Base-by-base conservation (phyloP, 2,329 filamentous ascomycete genomes). In the Phyllosticta capitalensis region DNA sequence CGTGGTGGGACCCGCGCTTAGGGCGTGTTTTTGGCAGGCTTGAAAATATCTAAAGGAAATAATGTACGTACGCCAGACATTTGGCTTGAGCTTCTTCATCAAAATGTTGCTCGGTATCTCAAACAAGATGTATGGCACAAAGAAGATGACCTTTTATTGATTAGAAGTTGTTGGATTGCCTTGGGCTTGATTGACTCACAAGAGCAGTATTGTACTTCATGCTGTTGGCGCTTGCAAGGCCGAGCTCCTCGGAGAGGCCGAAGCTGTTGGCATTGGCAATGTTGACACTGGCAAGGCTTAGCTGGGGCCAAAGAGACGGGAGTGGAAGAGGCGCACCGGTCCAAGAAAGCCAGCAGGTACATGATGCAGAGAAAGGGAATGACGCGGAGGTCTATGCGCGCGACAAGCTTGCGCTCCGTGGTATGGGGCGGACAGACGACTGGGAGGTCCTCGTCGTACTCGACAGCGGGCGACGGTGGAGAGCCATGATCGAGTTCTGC, bases 131-230 rank as follows among this genome's bases (percentile, higher is more conserved):
- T 81, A 79, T 0, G 76, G 75, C 6, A 81, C 76, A 67, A 81
- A 81, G 71, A 82, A 81, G 63, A 81, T 79, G 62, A 81, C 77
- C 1, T n/a, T n/a, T n/a, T n/a, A n/a, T n/a, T n/a, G n/a, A n/a
- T n/a, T n/a, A n/a, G n/a, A n/a, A n/a, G n/a, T n/a, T n/a, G n/a
- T n/a, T n/a, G n/a, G n/a, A n/a, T n/a, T n/a, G n/a, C n/a, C n/a
- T n/a, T n/a, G n/a, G n/a, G n/a, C n/a, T n/a, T n/a, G n/a, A n/a
- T n/a, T n/a, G n/a, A n/a, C n/a, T n/a, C n/a, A n/a, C n/a, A 5
- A 82, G 68, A 0, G 79, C 78, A 2, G 68, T 75, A 61, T 81
- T 82, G 67, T 78, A 79, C 60, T 77, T 68, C 62, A 77, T 72
- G 48, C 70, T 69, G 9, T 71, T 21, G 9, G 26, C 49, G 5